Conservation (phyloP, 495 filamentous ascomycete genomes). For the Trichoderma parareesei region DNA sequence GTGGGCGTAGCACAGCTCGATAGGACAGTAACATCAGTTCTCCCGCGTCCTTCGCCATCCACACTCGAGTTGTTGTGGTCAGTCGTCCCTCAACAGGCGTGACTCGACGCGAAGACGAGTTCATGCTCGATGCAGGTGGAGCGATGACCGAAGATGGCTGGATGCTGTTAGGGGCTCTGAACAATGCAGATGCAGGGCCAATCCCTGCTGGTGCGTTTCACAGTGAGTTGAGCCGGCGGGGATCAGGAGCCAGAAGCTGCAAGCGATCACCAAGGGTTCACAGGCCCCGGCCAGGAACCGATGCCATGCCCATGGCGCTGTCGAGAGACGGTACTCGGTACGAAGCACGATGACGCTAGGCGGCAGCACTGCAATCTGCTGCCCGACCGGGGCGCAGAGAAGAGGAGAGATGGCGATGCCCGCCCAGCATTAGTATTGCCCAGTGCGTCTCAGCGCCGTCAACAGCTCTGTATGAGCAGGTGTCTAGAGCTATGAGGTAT, state of each 20-base stretch:
- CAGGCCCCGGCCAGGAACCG: not conserved
- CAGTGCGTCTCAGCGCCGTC: too few relatives aligned
- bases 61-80: not conserved
- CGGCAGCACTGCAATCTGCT: not conserved
- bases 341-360: not conserved
- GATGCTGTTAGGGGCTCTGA: not conserved
- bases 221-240: not conserved
- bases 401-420: not conserved
- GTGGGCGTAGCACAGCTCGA: not conserved
- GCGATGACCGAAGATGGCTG: slow-evolving; percentile 7
- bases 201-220: slow-evolving; percentile 5
- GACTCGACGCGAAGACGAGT: not conserved
- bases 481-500: too few relatives aligned
- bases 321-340: not conserved
- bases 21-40: too few relatives aligned
- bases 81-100: not conserved
- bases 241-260: not conserved
- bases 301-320: slow-evolving; percentile 1
- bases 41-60: not conserved
- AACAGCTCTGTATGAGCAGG: too few relatives aligned
- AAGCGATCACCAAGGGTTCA: slow-evolving; percentile 1
- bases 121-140: not conserved
- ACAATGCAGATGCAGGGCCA: slow-evolving; percentile 4
- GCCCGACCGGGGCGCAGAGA: not conserved
- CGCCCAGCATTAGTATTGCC: not conserved